Evolutionary conservation across 2,329 filamentous ascomycete species (phyloP), one percentile per base, ranked within the genome.

Genomic region (Trichoderma atroviride): DNA sequence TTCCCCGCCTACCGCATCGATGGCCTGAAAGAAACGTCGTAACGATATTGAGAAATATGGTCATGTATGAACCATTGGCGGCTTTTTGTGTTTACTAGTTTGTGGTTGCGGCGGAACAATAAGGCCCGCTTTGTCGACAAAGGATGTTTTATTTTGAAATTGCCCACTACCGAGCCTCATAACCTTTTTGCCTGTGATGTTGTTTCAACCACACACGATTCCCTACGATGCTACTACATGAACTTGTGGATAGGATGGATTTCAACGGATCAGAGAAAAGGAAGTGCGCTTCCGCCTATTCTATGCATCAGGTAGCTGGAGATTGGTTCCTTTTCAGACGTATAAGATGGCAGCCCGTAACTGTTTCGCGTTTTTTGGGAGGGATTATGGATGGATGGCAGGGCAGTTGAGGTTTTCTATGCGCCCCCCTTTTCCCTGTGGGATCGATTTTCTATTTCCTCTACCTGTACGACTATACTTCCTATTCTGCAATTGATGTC

Each of bases 391-490:
- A 13, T 59, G 53, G 55, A 67, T 29, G 55, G 27, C 43, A n/a
- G 27, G 29, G 60, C 60, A 31, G 27, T 53, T 29, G 40, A 31
- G 19, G 19, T 52, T 66, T n/a, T 58, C 22, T 47, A n/a, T 43
- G 33, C 6, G 19, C 6, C 40, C 19, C 19, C 22, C 7, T 31
- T 35, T 57, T 40, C 19, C 19, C 7, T 29, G 22, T 16, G 47
- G 33, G 50, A 35, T 43, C 24, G 31, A 40, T 2, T 6, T 57
- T 11, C 11, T 16, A 7, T 31, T 43, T 52, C 55, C 55, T 37
- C 55, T 52, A 24, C 37, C 40, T 67, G 55, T 67, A 67, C 40
- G 55, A 67, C 40, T 67, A 67, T 67, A 67, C 63, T 55, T 57
- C 16, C 22, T 64, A 33, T 52, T 37, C 29, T 47, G 53, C 40